These are phyloP conservation scores for Coleophoma eucalyptorum DNA, from an alignment of 2,329 filamentous ascomycete genomes.

Conservation along the genomic window DNA sequence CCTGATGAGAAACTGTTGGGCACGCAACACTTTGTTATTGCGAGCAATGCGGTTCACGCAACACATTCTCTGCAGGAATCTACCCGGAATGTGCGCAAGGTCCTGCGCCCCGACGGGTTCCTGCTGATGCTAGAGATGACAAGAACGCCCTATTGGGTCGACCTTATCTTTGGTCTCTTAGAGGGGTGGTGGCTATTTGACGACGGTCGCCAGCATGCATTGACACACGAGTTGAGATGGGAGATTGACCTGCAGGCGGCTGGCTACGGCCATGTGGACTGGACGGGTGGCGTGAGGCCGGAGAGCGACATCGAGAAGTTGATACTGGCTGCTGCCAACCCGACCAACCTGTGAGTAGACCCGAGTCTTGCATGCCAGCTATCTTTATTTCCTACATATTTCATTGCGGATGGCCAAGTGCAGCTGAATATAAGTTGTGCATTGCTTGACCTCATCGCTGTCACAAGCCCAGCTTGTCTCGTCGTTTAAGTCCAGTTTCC, in stretches of 20 bases:
- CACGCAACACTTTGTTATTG: slow-evolving; percentile 10
- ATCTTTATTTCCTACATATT: no score
- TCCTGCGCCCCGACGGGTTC: slow-evolving; percentile 11
- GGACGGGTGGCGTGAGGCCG: slow-evolving; percentile 8
- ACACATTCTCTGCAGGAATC: slow-evolving; percentile 5
- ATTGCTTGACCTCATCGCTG: no score
- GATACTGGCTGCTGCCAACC: slow-evolving; percentile 9
- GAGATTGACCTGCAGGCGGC: slow-evolving; percentile 2
- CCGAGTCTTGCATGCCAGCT: no score
- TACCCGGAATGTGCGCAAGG: slow-evolving; percentile 5
- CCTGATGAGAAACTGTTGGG: slow-evolving; percentile 6
- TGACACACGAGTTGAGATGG: slow-evolving; percentile 6
- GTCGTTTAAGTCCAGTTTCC: no score
- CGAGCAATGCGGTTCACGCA: slow-evolving; percentile 16
- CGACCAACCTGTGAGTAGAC: no score
- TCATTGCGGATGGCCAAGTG: no score
- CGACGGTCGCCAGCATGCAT: slow-evolving; percentile 14
- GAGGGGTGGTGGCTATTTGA: slow-evolving; percentile 19
- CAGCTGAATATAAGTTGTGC: no score
- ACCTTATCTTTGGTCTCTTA: slow-evolving; percentile 16
- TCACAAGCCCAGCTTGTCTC: no score
- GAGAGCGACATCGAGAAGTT: slow-evolving; percentile 2
- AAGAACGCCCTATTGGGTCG: slow-evolving; percentile 10
- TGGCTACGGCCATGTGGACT: slow-evolving; percentile 6
- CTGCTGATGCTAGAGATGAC: slow-evolving; percentile 14